Base-by-base conservation (phyloP, 1,284 basidiomycete genomes). In the Rhodotorula glutinis region DNA sequence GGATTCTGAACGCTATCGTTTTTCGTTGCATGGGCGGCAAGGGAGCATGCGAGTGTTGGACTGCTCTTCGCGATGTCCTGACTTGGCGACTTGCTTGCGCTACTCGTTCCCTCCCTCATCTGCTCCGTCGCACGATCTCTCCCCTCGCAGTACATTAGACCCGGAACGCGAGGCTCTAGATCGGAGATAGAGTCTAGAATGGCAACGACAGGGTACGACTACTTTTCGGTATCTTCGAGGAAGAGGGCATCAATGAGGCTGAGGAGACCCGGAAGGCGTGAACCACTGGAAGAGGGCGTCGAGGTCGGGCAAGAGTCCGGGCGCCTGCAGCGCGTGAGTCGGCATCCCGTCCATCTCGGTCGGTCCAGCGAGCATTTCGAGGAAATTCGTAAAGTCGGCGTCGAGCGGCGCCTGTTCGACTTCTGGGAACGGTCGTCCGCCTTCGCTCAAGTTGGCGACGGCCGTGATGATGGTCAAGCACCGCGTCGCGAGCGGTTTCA, bases 371-470 rank as follows among this genome's bases (percentile, higher is more conserved):
- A 65, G 52, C 57, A 55, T 54, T 27, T 57, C 57, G 30, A 65
- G 38, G 9, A 65, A 65, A 11, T 19, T 43, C 5, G 57, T n/a
- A 16, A 65, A 65, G 44, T 65, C 63, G 19, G n/a, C 46, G 29
- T 65, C 63, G 5, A 57, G 56, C 30, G 44, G 23, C 13, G 40
- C 47, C 33, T 14, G 38, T 33, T 11, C 21, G 38, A 25, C 25
- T n/a, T 43, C n/a, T n/a, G 47, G 25, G 23, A 10, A 27, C 2
- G 44, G 41, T 13, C 33, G n/a, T 4, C 21, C 25, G 11, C 41
- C 53, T 30, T 58, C 53, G 43, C 23, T 25, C 41, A 65, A 30
- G 27, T 60, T 38, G 9, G 63, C 63, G 56, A 65, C 52, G 2
- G 58, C 58, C 11, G 40, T n/a, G 40, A 60, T 60, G 49, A 60